Evolutionary conservation across 306 rosid genomes (phyloP).

Genomic region (apple (Malus domestica)): DNA sequence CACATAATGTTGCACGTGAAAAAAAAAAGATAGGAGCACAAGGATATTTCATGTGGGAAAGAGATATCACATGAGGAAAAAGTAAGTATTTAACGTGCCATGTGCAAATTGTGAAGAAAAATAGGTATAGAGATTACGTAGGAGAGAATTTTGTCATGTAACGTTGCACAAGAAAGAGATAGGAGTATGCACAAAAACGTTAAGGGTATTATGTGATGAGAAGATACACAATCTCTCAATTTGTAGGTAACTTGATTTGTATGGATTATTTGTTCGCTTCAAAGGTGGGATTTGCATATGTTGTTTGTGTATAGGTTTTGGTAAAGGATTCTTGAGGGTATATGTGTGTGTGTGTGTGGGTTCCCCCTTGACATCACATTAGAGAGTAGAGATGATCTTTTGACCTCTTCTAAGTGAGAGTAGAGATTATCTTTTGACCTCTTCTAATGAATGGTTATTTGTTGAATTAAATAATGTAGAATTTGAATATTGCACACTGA

Average conservation of each 20-base stretch:
- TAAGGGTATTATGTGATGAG: no score
- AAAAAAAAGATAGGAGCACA: background rate
- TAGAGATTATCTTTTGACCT: background rate
- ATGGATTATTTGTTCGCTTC: background rate
- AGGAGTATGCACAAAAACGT: background rate
- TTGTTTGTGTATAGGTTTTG: background rate
- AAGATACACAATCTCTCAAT: background rate
- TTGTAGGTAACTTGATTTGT: background rate
- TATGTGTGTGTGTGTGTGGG: background rate
- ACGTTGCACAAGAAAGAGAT: no score
- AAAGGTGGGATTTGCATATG: background rate
- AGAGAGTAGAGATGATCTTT: background rate
- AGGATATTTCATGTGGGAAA: no score
- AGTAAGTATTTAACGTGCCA: no score
- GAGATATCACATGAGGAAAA: no score
- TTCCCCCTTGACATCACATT: background rate
- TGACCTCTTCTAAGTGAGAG: background rate
- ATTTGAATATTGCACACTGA: no score
- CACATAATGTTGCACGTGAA: no score
- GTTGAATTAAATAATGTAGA: background rate
- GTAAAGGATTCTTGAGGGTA: background rate
- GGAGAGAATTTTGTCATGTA: no score
- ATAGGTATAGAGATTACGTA: no score
- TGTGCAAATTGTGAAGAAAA: no score
- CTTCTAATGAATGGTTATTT: background rate